Evolutionary conservation across 306 rosid species (phyloP), one percentile per base, ranked within the genome.

Genomic region (Comarum palustre): DNA sequence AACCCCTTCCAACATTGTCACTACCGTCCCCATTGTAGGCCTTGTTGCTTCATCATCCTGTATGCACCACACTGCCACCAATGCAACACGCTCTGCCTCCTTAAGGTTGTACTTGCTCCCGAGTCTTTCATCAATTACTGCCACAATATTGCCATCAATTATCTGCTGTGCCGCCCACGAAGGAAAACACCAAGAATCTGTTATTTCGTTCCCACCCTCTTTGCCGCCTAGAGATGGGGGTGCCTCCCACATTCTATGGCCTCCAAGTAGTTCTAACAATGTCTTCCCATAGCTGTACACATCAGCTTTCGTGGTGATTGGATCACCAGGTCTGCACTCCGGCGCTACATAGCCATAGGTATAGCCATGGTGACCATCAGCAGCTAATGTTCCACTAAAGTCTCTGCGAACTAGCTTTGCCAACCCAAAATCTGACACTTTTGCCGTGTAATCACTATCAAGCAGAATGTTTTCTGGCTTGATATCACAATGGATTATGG

Each of bases 271-370:
- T 69, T 92, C 97, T 47, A 92, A 54, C 81, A 92, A 20, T 1
- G 96, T 92, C 97, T 89, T 92, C 41, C 97, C 96, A 0, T 83
- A 92, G 88, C 93, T 89, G 80, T 92, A 92, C 32, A 92, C 97
- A 66, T 92, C 97, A 0, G 93, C 96, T 71, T 89, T 92, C 5
- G 96, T 79, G 22, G 97, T 92, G 58, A 92, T 89, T 16, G 87
- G 87, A 64, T 82, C 89, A 11, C 97, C 97, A 2, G 97, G 90
- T 66, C 90, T 85, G 94, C 97, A 92, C 75, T 92, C 97, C 0
- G 97, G 97, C 2, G 97, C 97, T 9, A 92, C 89, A 61, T 92
- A 92, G 45, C 97, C 97, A 91, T 90, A 83, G 1, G 97, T 92
- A 25, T 96, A 61, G 24, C 66, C 66, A 3, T 61, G 66, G 24